phyloP scores from a whole-genome alignment of 805 yeast genomes.

The Debaryomyces tyrocola region DNA sequence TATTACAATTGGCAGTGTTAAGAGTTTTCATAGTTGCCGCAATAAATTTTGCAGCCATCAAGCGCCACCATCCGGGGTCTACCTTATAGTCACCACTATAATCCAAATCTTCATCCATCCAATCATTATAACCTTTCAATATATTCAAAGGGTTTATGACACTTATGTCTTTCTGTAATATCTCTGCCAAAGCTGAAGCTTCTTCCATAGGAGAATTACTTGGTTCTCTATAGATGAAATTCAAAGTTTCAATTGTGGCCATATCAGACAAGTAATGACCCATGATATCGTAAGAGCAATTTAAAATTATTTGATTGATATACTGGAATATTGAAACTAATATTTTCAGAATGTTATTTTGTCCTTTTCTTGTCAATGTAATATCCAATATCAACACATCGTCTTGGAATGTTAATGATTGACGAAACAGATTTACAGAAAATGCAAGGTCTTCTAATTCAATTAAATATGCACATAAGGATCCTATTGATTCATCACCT shows the following conservation, averaged over 20 bases:
- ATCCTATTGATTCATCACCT: constrained; percentile 61
- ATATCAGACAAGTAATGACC: constrained; percentile 48
- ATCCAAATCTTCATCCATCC: constrained; percentile 15
- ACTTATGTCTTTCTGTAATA: constrained; percentile 36
- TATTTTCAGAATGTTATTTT: constrained; percentile 32
- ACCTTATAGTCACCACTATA: constrained; percentile 8
- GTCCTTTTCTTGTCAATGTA: constrained; percentile 48
- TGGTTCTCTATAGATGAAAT: constrained; percentile 38
- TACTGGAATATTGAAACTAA: constrained; percentile 33
- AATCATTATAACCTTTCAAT: constrained; percentile 40
- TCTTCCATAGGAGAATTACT: constrained; percentile 47
- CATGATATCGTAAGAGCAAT: constrained; percentile 17
- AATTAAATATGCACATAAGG: constrained; percentile 45
- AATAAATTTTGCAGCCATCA: constrained; percentile 36
- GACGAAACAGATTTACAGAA: constrained; percentile 42
- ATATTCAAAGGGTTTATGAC: constrained; percentile 36
- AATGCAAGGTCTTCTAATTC: constrained; percentile 30
- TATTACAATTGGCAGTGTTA: constrained; percentile 26
- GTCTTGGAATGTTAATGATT: constrained; percentile 34
- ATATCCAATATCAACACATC: constrained; percentile 51
- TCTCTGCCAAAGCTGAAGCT: constrained; percentile 39
- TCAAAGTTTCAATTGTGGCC: constrained; percentile 46
- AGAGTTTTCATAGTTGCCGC: constrained; percentile 28
- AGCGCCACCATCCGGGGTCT: constrained; percentile 44
- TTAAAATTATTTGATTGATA: constrained; percentile 15